These are phyloP conservation scores for Climacium dendroides DNA, from an alignment of 225 moss, liverwort and hornwort genomes.

Conservation along the genomic window DNA sequence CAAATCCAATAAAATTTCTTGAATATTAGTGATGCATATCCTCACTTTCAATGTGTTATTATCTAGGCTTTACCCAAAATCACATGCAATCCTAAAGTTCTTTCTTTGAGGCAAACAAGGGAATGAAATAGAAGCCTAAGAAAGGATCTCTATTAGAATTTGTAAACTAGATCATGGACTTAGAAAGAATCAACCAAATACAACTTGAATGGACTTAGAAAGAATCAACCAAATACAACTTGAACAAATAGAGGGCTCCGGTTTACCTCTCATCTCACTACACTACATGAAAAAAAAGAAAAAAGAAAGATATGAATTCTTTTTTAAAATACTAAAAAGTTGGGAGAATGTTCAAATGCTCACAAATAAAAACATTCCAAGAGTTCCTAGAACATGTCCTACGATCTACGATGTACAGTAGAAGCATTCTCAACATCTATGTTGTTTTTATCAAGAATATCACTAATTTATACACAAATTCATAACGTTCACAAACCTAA, in stretches of 20 bases:
- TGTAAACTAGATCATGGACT: too few relatives aligned
- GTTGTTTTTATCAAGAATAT: neutral
- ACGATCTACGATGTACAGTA: too few relatives aligned
- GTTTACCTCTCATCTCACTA: neutral
- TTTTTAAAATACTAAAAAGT: neutral
- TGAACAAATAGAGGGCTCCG: neutral
- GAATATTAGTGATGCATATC: neutral
- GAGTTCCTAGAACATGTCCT: neutral
- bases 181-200: too few relatives aligned
- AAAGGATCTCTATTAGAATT: neutral
- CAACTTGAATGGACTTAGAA: too few relatives aligned
- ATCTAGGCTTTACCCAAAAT: neutral
- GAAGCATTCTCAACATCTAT: neutral
- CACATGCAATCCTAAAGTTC: fast-evolving
- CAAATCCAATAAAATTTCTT: neutral
- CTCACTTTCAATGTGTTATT: neutral
- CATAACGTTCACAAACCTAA: neutral
- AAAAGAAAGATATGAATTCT: too few relatives aligned
- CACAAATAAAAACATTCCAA: neutral
- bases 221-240: neutral
- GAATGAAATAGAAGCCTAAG: neutral
- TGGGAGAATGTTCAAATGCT: neutral
- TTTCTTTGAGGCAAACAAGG: neutral
- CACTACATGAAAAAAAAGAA: neutral
- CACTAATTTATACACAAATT: neutral